Base-by-base conservation (phyloP, 225 moss, liverwort and hornwort genomes). In the Lunularia cruciata region DNA sequence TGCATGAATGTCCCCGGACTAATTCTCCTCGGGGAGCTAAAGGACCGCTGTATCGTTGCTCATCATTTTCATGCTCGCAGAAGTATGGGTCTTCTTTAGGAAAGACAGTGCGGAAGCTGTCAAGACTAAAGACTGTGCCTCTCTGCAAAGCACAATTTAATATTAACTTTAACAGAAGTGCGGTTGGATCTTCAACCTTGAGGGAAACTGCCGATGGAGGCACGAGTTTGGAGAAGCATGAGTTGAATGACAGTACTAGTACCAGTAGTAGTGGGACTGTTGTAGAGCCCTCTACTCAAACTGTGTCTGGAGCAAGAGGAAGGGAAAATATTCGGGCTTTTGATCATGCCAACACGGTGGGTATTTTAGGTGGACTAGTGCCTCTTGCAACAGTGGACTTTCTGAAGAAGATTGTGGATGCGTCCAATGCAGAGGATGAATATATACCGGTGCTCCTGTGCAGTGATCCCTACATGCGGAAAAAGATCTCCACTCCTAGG, bases 321-420 rank as follows among this genome's bases (percentile, higher is more conserved):
- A 52, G 52, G 39, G 25, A 22, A n/a, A n/a, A n/a, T 3, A 65
- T 20, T 48, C 52, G 57, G 11, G 67, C 51, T 48, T 78, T 78
- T 27, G 19, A 60, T 38, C 67, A 68, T 31, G 36, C 39, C 13
- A 78, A 78, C 67, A 78, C 72, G 13, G 72, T 73, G 30, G 77
- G 72, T 20, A 73, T 73, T 15, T 42, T 78, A 47, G 77, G 77
- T 12, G 72, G 77, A 22, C 53, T 78, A 33, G 51, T 57, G 32
- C 67, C 77, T 10, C 60, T 78, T 27, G 77, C 72, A 28, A 78
- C 72, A 3, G 72, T 78, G 57, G 77, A 78, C 31, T 78, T 73
- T 40, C 47, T 78, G 67, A 72, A 61, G 67, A 78, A 78, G 60
- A 68, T 75, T 23, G 60, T 75, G 34, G 68, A 60, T 36, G 68